These are phyloP conservation scores for Cryptosporidium felis DNA, from an alignment of 169 alveolate genomes.

Conservation along the genomic window DNA sequence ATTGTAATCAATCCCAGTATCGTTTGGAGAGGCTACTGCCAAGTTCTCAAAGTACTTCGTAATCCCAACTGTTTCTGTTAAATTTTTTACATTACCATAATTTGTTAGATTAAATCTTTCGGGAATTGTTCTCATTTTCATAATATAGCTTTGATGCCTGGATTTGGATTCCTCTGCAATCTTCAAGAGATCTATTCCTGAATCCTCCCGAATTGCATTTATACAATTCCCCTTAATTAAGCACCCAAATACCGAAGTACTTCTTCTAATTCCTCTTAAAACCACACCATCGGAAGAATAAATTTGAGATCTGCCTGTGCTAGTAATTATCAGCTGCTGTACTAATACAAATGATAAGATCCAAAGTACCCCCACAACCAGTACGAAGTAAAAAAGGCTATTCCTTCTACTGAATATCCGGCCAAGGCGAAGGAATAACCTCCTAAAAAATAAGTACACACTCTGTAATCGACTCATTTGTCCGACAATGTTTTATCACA, in stretches of 20 bases:
- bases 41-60: conserved; percentile 21
- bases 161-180: conserved; percentile 14
- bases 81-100: conserved; percentile 44
- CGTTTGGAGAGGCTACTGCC: neutral
- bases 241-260: conserved; percentile 2
- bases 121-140: conserved; percentile 8
- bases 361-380: conserved; percentile 13
- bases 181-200: neutral
- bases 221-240: conserved; percentile 23
- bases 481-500: too few relatives aligned
- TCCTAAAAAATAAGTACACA: neutral
- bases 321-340: conserved; percentile 18
- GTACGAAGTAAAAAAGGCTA: neutral
- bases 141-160: conserved; percentile 62
- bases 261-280: neutral
- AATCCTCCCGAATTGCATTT: neutral
- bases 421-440: neutral
- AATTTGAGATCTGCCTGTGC: neutral
- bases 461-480: neutral
- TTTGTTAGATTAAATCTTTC: conserved; percentile 3
- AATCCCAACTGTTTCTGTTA: conserved; percentile 9
- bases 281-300: neutral
- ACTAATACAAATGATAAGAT: conserved; percentile 1
- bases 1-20: conserved; percentile 24
- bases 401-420: conserved; percentile 8